These are phyloP conservation scores for Digitaria exilis DNA, from an alignment of 202 grass and related monocot species.

Conservation along the genomic window DNA sequence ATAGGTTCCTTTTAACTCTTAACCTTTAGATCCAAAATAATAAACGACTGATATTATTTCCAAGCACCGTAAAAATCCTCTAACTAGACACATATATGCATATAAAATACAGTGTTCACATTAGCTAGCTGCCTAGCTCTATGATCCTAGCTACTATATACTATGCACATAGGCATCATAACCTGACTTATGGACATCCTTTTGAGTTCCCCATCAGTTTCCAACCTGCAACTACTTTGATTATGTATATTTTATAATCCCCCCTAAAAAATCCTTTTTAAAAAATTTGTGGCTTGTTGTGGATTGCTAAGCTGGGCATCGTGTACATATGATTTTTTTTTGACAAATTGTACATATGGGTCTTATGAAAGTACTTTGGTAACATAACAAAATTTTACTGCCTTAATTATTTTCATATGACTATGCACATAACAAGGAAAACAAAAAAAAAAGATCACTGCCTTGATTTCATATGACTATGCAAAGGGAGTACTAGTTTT, in stretches of 20 bases:
- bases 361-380: neutral
- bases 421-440: neutral
- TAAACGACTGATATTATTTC: no score
- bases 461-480: no score
- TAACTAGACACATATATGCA: neutral
- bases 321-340: no score
- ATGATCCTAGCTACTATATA: slow-evolving; percentile 1
- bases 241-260: neutral
- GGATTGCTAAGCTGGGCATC: neutral
- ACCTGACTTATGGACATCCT: slow-evolving; percentile 22
- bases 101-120: slow-evolving; percentile 2
- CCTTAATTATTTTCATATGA: neutral
- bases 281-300: neutral
- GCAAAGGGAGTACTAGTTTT: neutral
- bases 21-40: no score
- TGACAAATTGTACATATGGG: no score
- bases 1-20: no score
- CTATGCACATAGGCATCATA: neutral
- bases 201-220: slow-evolving; percentile 24
- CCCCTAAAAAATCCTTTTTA: neutral
- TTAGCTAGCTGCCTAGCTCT: neutral
- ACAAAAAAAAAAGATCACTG: no score
- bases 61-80: no score
- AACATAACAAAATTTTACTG: neutral
- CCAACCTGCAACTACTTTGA: neutral